These are phyloP conservation scores for Phytophthora melonis DNA, from an alignment of 352 stramenopile species.

Conservation along the genomic window DNA sequence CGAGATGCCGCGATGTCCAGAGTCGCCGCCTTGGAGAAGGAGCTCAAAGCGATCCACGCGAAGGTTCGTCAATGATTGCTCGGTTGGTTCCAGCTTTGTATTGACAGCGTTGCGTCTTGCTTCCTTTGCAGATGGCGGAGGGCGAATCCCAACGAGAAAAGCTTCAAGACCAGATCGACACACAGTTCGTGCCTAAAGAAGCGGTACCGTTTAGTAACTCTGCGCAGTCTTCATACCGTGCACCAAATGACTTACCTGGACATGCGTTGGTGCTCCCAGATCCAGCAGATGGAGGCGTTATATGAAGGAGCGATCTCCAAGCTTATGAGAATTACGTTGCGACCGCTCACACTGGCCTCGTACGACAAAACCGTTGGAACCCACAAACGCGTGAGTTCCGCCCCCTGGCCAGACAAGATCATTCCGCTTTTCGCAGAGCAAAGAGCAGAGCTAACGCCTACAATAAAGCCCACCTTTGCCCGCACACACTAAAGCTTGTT, in stretches of 20 bases:
- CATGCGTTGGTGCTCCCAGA: conserved; percentile 34
- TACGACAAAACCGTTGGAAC: too few species aligned
- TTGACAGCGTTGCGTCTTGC: conserved; percentile 3
- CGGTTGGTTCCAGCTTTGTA: neutral
- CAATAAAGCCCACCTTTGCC: too few species aligned
- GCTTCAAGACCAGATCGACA: conserved; percentile 57
- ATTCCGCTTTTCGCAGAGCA: too few species aligned
- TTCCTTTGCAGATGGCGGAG: conserved; percentile 37
- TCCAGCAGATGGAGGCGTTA: conserved; percentile 76
- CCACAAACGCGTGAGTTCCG: too few species aligned
- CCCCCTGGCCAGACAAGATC: too few species aligned
- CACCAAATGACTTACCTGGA: conserved; percentile 2
- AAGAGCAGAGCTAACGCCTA: too few species aligned
- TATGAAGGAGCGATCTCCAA: conserved; percentile 81
- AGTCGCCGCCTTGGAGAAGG: conserved; percentile 38
- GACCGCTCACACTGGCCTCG: too few species aligned
- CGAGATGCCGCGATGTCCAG: conserved; percentile 28
- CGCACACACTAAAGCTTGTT: too few species aligned
- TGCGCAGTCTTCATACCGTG: neutral
- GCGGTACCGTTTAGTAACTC: conserved; percentile 35
- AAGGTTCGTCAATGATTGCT: conserved; percentile 33
- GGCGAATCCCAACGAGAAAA: conserved; percentile 41
- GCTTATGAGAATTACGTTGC: too few species aligned
- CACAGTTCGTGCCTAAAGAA: conserved; percentile 61
- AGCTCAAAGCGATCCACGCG: conserved; percentile 44